These are phyloP conservation scores for Xylaria sp. DNA, from an alignment of 2,329 filamentous ascomycete genomes.

Conservation along the genomic window DNA sequence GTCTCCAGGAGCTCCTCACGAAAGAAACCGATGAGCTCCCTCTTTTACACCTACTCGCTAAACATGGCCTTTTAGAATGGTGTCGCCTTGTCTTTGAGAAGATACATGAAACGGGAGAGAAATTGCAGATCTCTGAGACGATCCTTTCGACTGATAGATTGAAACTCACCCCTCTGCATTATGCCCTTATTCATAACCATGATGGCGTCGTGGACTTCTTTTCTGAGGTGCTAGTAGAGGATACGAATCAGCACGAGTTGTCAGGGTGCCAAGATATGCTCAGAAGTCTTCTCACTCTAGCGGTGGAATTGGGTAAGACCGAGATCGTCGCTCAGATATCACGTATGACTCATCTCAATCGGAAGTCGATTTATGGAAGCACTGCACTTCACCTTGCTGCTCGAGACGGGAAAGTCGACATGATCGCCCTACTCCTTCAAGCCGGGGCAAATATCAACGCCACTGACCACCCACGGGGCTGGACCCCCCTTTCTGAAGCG, in stretches of 20 bases:
- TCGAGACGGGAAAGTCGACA: slow-evolving; percentile 34
- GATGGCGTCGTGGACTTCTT: not conserved
- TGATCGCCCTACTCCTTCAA: slow-evolving; percentile 23
- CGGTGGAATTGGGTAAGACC: slow-evolving; percentile 3
- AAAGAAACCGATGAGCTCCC: not conserved
- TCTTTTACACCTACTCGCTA: not conserved
- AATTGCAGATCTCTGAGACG: not conserved
- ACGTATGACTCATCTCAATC: slow-evolving; percentile 23
- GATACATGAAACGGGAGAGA: not conserved
- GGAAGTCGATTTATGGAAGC: slow-evolving; percentile 35
- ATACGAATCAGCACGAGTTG: not conserved
- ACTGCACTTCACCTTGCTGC: slow-evolving; percentile 46
- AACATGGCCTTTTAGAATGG: slow-evolving; percentile 18
- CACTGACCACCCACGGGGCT: slow-evolving; percentile 42
- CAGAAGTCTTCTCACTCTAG: slow-evolving; percentile 14
- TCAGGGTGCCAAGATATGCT: slow-evolving; percentile 2
- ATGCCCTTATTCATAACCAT: slow-evolving; percentile 17
- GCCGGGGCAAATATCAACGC: slow-evolving; percentile 36
- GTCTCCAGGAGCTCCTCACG: not conserved
- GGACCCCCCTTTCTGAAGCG: slow-evolving; percentile 52
- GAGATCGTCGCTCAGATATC: slow-evolving; percentile 10
- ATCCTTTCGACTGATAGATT: slow-evolving; percentile 11
- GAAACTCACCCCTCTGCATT: slow-evolving; percentile 25
- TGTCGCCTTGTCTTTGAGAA: not conserved
- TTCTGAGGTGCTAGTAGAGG: not conserved